A percentile compares a stretch with the other conserved stretches of the same genome.
Conservation (phyloP, 2,329 filamentous ascomycete genomes). For the Venturiaceae sp. region DNA sequence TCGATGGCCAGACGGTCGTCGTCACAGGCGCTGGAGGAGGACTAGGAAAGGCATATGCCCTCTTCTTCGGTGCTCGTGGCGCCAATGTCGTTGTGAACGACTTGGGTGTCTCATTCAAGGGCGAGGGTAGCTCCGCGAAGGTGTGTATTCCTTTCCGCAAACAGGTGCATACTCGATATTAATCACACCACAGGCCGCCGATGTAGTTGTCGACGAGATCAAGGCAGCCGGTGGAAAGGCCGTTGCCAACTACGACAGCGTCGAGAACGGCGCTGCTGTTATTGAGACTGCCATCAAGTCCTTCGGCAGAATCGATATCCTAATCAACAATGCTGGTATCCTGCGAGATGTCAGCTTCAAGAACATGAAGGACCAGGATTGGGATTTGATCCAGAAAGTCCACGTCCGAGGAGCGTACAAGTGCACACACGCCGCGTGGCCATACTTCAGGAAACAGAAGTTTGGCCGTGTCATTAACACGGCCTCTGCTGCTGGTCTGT, state of each 20-base stretch:
- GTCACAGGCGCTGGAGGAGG: constrained; percentile 81
- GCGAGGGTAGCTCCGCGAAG: constrained; percentile 74
- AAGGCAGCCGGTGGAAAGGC: constrained; percentile 86
- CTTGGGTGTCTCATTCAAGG: constrained; percentile 56
- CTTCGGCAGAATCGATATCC: constrained; percentile 81
- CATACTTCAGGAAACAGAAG: constrained; percentile 97
- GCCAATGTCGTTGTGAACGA: constrained; percentile 97
- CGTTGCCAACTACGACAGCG: constrained; percentile 93
- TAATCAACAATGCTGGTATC: constrained; percentile 98
- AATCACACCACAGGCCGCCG: constrained; percentile 52
- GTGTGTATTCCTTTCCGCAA: constrained; percentile 38
- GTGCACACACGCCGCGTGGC: constrained; percentile 90
- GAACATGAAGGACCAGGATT: constrained; percentile 96
- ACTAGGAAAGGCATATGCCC: constrained; percentile 70
- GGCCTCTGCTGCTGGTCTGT: constrained; percentile 88
- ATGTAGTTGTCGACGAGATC: constrained; percentile 75
- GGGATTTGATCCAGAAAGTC: constrained; percentile 89
- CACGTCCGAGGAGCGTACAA: constrained; percentile 94
- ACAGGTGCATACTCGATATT: background rate
- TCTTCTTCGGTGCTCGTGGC: constrained; percentile 85
- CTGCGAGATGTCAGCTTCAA: constrained; percentile 93
- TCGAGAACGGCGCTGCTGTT: constrained; percentile 88
- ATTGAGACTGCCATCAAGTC: constrained; percentile 77
- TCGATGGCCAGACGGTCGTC: constrained; percentile 81
- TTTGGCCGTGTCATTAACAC: constrained; percentile 96